Base-by-base conservation (phyloP, 306 rosid genomes). In the Quercus gilva region DNA sequence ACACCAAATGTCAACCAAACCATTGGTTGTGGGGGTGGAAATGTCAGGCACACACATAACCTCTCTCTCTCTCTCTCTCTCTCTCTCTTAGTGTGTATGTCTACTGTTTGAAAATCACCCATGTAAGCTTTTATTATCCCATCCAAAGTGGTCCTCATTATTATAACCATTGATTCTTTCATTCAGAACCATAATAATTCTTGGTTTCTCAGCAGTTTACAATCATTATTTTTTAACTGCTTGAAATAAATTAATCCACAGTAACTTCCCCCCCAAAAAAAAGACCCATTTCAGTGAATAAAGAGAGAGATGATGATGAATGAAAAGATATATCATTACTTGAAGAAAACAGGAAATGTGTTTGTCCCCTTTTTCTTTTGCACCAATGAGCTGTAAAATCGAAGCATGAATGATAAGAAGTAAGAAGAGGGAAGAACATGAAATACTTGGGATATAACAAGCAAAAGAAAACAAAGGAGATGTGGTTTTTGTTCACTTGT, bases 1-100 rank as follows among this genome's bases (percentile, higher is more conserved):
- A 35, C 77, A 80, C 25, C 59, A 37, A 83, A 81, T 80, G 88
- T 81, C 78, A 88, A 74, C 85, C 80, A 76, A 61, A 73, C 65
- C 76, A 83, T 69, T 67, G 61, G 78, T 55, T 73, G 84, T 70
- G 83, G 71, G 78, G 69, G 80, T 76, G 68, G 82, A 68, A 80
- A 73, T 77, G 79, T 79, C 85, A 81, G 85, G 70, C 71, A 64
- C 45, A 37, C 7, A 28, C 11, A 37, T 60, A 68, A 5, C 23
- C 69, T 20, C 29, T 19, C 49, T 53, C 19, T 45, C 64, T 43
- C 69, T 20, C 29, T 19, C 49, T 53, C 19, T 45, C 64, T 23
- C 25, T 23, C 64, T 15, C 13, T 19, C 5, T 35, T 69, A 14
- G 51, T 43, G 21, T 45, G 41, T 37, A 25, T 53, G 76, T 74